Evolutionary conservation across 352 stramenopile species (phyloP).

Genomic region (Blastocystis sp.): DNA sequence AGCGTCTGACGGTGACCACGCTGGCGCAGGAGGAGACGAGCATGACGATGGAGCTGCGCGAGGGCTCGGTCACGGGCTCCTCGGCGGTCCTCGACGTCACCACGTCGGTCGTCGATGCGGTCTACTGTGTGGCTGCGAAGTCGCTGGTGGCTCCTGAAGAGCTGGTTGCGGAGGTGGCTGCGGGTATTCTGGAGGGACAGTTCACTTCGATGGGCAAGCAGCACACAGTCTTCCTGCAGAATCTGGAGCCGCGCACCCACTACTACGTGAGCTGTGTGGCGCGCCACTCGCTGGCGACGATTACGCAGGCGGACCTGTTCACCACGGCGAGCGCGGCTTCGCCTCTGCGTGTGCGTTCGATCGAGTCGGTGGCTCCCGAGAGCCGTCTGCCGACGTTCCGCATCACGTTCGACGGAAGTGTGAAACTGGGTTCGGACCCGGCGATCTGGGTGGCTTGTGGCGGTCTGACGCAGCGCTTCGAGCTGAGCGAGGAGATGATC

Average conservation of each 20-base stretch:
- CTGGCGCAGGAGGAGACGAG: neutral
- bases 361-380: neutral
- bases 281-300: neutral
- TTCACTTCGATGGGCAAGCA: neutral
- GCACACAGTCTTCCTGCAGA: neutral
- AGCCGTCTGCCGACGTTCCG: neutral
- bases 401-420: neutral
- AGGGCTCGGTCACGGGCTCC: neutral
- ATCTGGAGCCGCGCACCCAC: neutral
- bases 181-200: neutral
- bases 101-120: neutral
- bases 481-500: neutral
- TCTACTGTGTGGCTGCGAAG: conserved; percentile 8
- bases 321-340: neutral
- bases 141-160: neutral
- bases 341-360: neutral
- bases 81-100: neutral
- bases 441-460: neutral
- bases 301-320: neutral
- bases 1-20: neutral
- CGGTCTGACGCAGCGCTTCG: neutral
- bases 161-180: neutral
- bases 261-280: conserved; percentile 7
- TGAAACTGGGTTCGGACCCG: neutral
- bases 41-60: neutral